Conservation (phyloP, 352 stramenopile species). For the Phytophthora melonis region DNA sequence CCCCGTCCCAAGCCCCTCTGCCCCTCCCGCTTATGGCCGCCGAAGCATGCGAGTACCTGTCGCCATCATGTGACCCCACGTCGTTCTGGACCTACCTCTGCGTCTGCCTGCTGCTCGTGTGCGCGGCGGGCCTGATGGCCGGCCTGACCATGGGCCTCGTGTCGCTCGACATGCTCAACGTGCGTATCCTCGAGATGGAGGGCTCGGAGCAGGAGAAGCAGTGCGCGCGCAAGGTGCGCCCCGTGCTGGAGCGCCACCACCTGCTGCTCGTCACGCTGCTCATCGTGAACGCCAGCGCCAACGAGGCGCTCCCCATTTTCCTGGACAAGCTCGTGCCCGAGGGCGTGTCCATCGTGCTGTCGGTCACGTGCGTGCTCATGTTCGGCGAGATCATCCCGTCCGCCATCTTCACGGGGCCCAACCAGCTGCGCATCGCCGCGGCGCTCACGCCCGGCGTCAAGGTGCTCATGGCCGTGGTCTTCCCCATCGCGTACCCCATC, state of each 20-base stretch:
- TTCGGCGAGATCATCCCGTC: constrained; percentile 98
- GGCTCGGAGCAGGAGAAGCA: constrained; percentile 78
- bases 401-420: constrained; percentile 95
- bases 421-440: constrained; percentile 92
- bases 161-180: constrained; percentile 83
- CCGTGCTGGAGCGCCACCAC: constrained; percentile 93
- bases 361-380: constrained; percentile 94
- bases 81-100: constrained; percentile 70
- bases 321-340: constrained; percentile 91
- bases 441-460: constrained; percentile 86
- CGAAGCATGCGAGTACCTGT: constrained; percentile 68
- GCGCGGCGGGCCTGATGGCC: constrained; percentile 72
- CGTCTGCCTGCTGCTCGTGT: constrained; percentile 58
- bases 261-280: constrained; percentile 95
- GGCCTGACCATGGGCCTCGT: constrained; percentile 82
- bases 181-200: constrained; percentile 83
- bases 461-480: constrained; percentile 89
- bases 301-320: constrained; percentile 96
- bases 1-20: not conserved
- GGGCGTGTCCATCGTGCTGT: constrained; percentile 92
- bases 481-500: constrained; percentile 93
- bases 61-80: constrained; percentile 69
- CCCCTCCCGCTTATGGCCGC: constrained; percentile 33
- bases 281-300: constrained; percentile 94
- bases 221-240: constrained; percentile 80